A percentile compares a stretch with the other conserved stretches of the same genome.
These are phyloP conservation scores for Aspergillus asperescens DNA, from an alignment of 495 filamentous ascomycete species.

Conservation along the genomic window DNA sequence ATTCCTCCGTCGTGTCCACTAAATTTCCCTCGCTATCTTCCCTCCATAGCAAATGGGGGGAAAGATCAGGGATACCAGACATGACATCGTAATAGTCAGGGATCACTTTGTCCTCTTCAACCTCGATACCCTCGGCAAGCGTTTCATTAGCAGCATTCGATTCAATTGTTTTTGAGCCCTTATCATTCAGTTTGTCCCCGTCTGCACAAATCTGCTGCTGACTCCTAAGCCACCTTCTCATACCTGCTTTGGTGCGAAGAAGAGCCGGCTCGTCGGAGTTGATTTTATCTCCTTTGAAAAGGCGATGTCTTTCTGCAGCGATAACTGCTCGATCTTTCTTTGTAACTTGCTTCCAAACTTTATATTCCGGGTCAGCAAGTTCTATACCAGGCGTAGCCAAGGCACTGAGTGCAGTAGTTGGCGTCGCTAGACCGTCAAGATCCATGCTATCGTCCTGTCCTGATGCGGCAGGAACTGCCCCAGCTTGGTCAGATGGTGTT, in stretches of 20 bases:
- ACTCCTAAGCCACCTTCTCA: slow-evolving; percentile 74
- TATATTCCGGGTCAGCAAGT: slow-evolving; percentile 82
- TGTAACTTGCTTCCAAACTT: slow-evolving; percentile 97
- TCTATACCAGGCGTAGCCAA: slow-evolving; percentile 43
- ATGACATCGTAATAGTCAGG: slow-evolving; percentile 93
- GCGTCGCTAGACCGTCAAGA: slow-evolving; percentile 59
- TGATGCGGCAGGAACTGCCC: slow-evolving; percentile 47
- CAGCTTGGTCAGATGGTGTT: slow-evolving; percentile 72
- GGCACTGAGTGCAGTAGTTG: slow-evolving; percentile 55
- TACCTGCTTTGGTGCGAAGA: slow-evolving; percentile 68
- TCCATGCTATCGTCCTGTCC: slow-evolving; percentile 79
- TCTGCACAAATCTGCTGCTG: slow-evolving; percentile 57
- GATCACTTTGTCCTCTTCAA: slow-evolving; percentile 68
- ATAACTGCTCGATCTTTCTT: slow-evolving; percentile 92
- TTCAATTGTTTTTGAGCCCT: slow-evolving; percentile 44
- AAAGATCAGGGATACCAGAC: slow-evolving; percentile 78
- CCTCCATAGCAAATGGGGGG: slow-evolving; percentile 69
- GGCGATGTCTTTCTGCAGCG: slow-evolving; percentile 68
- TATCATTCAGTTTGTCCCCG: slow-evolving; percentile 46
- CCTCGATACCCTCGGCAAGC: slow-evolving; percentile 87
- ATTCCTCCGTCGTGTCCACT: slow-evolving; percentile 78
- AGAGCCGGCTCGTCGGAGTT: slow-evolving; percentile 85
- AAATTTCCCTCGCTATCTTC: slow-evolving; percentile 84
- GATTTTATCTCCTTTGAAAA: slow-evolving; percentile 78
- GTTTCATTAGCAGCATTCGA: slow-evolving; percentile 56